A percentile compares a stretch with the other conserved stretches of the same genome.
These are phyloP conservation scores for Globisporangium spinosum DNA, from an alignment of 352 stramenopile genomes.

Conservation along the genomic window DNA sequence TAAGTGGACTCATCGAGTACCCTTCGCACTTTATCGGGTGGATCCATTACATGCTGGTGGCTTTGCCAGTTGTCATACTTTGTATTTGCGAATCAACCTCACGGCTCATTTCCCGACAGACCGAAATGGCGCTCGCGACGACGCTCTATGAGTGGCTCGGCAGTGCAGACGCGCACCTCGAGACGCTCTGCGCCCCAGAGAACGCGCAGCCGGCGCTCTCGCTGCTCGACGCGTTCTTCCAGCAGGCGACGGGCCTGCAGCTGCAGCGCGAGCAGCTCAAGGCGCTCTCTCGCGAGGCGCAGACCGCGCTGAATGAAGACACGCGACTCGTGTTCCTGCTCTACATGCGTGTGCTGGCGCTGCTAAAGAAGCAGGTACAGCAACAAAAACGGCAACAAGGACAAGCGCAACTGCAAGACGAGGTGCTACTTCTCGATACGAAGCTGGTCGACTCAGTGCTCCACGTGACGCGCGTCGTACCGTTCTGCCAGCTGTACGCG, in stretches of 20 bases:
- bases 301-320: slow-evolving; percentile 8
- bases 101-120: neutral
- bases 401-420: neutral
- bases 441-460: slow-evolving; percentile 30
- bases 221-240: slow-evolving; percentile 15
- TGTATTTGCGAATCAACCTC: neutral
- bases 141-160: slow-evolving; percentile 10
- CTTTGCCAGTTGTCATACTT: neutral
- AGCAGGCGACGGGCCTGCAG: slow-evolving; percentile 10
- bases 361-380: neutral
- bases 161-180: slow-evolving; percentile 15
- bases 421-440: neutral
- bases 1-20: neutral
- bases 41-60: neutral
- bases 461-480: slow-evolving; percentile 49
- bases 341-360: slow-evolving; percentile 15
- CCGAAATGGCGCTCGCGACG: slow-evolving; percentile 4
- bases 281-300: slow-evolving; percentile 7
- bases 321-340: slow-evolving; percentile 17
- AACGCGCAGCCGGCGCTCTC: neutral
- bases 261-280: slow-evolving; percentile 14
- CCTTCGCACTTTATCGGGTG: neutral
- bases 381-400: neutral
- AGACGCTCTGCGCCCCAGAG: neutral
- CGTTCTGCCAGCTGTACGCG: slow-evolving; percentile 61